Percentiles rank a stretch among this genome's conserved stretches.
These are phyloP conservation scores for Trichosporon sp. DNA, from an alignment of 1,284 basidiomycete species.

Conservation along the genomic window DNA sequence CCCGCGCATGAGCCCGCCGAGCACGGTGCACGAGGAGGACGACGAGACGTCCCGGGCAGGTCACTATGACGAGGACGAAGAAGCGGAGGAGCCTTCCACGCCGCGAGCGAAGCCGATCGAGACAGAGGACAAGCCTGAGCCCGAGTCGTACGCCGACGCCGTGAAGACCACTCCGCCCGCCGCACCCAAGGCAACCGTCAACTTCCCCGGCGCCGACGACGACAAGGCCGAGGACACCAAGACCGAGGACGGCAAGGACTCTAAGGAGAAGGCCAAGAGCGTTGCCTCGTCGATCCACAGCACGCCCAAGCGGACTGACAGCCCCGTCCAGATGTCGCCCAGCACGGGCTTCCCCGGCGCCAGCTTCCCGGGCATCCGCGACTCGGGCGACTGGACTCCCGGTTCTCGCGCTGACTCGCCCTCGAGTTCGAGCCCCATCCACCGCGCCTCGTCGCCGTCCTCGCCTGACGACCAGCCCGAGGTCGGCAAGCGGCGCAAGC, in stretches of 20 bases:
- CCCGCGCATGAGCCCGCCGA: conserved; percentile 10
- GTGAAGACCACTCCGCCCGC: neutral
- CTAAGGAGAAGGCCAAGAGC: neutral
- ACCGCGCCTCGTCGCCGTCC: neutral
- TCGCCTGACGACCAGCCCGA: neutral
- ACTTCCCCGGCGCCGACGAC: neutral
- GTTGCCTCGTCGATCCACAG: neutral
- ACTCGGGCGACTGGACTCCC: neutral
- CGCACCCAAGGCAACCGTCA: neutral
- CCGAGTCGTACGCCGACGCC: neutral
- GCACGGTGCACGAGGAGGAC: conserved; percentile 13
- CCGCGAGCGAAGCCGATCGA: too few species aligned
- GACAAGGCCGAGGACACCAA: neutral
- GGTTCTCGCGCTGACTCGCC: neutral
- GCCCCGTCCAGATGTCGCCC: neutral
- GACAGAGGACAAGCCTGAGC: neutral
- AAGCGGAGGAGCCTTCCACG: neutral
- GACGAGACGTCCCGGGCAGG: neutral
- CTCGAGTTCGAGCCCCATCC: neutral
- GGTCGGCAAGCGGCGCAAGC: conserved; percentile 25
- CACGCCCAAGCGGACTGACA: neutral
- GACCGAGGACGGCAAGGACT: neutral
- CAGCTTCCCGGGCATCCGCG: neutral
- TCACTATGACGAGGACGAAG: neutral
- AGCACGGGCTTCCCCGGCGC: neutral